Evolutionary conservation across 129 eudicot genomes (phyloP).

Genomic region (Erigeron canadensis): DNA sequence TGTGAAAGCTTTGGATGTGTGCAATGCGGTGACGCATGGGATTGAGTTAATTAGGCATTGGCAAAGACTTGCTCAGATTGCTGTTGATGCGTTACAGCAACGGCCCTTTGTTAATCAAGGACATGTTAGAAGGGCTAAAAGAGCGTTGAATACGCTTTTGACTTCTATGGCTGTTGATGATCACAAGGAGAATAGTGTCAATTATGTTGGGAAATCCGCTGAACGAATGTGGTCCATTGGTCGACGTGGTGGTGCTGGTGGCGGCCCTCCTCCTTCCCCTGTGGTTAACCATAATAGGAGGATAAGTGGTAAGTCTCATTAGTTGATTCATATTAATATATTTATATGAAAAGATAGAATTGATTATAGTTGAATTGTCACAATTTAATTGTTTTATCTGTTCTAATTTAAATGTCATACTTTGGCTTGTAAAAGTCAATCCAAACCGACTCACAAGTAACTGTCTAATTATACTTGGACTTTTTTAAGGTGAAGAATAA

Average conservation of each 20-base stretch:
- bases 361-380: too few relatives aligned
- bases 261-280: conserved; percentile 1
- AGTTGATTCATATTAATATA: neutral
- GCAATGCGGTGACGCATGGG: conserved; percentile 75
- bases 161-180: conserved; percentile 60
- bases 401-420: too few relatives aligned
- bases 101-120: conserved; percentile 80
- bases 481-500: too few relatives aligned
- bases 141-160: conserved; percentile 57
- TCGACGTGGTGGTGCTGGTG: conserved; percentile 18
- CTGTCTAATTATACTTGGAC: too few relatives aligned
- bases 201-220: conserved; percentile 15
- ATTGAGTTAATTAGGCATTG: conserved; percentile 60
- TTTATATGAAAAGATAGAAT: too few relatives aligned
- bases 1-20: conserved; percentile 76
- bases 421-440: too few relatives aligned
- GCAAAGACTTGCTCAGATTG: conserved; percentile 64
- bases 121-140: conserved; percentile 64
- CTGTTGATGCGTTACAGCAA: conserved; percentile 58
- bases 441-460: too few relatives aligned
- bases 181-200: conserved; percentile 31
- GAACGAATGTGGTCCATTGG: conserved; percentile 45
- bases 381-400: too few relatives aligned
- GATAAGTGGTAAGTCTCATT: conserved; percentile 16
- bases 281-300: conserved; percentile 40